These are phyloP conservation scores for Nepenthes gracilis DNA, from an alignment of 148 eudicot genomes.

Conservation along the genomic window DNA sequence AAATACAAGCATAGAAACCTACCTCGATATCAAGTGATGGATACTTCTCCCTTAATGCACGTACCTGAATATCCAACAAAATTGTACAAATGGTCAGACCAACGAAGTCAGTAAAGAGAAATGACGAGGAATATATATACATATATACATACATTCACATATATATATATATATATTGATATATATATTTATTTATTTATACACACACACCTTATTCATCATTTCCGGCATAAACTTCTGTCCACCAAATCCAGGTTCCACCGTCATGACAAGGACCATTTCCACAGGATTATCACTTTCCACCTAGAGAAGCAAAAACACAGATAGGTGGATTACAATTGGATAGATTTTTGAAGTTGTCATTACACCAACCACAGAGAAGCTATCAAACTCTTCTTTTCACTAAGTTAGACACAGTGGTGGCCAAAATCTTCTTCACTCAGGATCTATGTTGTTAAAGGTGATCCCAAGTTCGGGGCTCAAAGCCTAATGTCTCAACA, in stretches of 20 bases:
- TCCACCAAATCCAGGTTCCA: slow-evolving; percentile 98
- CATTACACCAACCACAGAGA: no score
- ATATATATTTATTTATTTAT: no score
- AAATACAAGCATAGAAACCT: slow-evolving; percentile 4
- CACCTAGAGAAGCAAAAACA: slow-evolving; percentile 27
- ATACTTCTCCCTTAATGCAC: slow-evolving; percentile 56
- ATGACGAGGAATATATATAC: no score
- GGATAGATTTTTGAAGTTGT: background rate
- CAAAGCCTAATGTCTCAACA: no score
- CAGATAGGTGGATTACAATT: background rate
- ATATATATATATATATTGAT: background rate
- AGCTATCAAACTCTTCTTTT: background rate
- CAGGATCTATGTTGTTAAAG: background rate
- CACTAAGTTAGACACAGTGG: background rate
- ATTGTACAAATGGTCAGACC: no score
- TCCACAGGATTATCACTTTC: slow-evolving; percentile 81
- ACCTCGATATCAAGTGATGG: slow-evolving; percentile 90
- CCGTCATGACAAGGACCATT: slow-evolving; percentile 96
- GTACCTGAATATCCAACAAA: slow-evolving; percentile 38
- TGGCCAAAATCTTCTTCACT: background rate
- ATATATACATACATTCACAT: no score
- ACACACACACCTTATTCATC: slow-evolving; percentile 74
- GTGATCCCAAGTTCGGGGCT: no score
- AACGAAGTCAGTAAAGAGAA: no score
- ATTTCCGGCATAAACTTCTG: slow-evolving; percentile 96